These are phyloP conservation scores for Phytophthora cajani DNA, from an alignment of 352 stramenopile species.

Conservation along the genomic window DNA sequence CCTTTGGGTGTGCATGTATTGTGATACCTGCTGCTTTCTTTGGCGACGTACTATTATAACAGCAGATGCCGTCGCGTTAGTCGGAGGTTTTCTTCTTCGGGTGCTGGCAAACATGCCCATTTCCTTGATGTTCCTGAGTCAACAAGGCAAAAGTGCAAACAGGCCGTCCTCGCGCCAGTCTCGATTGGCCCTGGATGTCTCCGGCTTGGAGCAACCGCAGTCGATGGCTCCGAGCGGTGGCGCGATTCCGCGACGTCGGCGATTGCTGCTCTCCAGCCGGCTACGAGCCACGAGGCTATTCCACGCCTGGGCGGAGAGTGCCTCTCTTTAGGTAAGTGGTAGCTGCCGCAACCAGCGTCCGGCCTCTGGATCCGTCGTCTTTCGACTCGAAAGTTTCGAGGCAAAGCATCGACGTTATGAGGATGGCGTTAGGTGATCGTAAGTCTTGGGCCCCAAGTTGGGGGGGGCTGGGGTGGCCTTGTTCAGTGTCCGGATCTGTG, in stretches of 20 bases:
- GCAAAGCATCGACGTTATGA: not conserved
- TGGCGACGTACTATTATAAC: not conserved
- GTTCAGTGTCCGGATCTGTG: too few species aligned
- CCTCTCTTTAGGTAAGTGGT: slow-evolving; percentile 11
- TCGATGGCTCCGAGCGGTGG: slow-evolving; percentile 1
- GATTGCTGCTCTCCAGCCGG: slow-evolving; percentile 16
- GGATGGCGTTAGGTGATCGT: not conserved
- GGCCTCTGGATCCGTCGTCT: not conserved
- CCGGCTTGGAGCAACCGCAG: not conserved
- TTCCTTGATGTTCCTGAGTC: slow-evolving; percentile 14
- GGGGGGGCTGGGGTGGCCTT: too few species aligned
- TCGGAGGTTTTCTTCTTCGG: not conserved
- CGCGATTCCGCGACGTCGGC: not conserved
- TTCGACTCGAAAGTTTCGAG: not conserved
- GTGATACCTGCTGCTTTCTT: not conserved
- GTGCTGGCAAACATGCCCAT: slow-evolving; percentile 16
- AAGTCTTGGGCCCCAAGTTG: not conserved
- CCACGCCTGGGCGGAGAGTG: slow-evolving; percentile 5
- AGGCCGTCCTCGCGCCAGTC: not conserved
- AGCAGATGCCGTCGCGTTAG: not conserved
- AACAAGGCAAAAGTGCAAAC: slow-evolving; percentile 2
- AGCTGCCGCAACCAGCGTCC: slow-evolving; percentile 9
- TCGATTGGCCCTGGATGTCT: not conserved
- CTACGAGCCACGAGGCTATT: slow-evolving; percentile 1
- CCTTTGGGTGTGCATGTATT: not conserved